Percentiles rank a stretch among this genome's conserved stretches.
These are phyloP conservation scores for Chaetomium sp. DNA, from an alignment of 2,329 filamentous ascomycete species.

Conservation along the genomic window DNA sequence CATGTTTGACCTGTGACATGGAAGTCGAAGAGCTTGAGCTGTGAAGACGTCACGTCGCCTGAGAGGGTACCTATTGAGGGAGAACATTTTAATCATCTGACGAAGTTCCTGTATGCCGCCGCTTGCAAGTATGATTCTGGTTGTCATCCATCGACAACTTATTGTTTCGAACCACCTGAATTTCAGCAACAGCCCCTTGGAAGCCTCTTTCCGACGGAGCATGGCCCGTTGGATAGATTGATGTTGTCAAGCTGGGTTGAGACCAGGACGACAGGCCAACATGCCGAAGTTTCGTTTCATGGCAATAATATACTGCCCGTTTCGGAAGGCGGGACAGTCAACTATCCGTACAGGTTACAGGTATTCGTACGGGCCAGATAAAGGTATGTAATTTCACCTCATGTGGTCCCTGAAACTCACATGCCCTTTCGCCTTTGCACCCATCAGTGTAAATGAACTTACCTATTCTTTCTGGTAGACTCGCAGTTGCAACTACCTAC, in stretches of 20 bases:
- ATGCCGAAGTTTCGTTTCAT: not conserved
- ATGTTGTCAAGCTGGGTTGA: not conserved
- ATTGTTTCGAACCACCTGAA: not conserved
- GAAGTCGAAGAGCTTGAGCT: conserved; percentile 77
- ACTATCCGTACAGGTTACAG: too few species aligned
- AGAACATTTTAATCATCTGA: not conserved
- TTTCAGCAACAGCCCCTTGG: not conserved
- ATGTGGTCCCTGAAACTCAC: too few species aligned
- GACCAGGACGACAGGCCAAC: not conserved
- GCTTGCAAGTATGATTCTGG: not conserved
- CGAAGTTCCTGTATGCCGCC: not conserved
- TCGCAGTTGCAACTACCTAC: not conserved
- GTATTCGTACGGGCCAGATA: too few species aligned
- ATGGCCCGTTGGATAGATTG: too few species aligned
- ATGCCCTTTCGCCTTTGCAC: not conserved
- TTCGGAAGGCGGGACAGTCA: not conserved
- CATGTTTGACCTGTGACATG: conserved; percentile 73
- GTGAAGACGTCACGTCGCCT: conserved; percentile 38
- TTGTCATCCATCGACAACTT: not conserved
- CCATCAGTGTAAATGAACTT: not conserved
- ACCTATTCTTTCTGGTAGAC: not conserved
- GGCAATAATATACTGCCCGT: not conserved
- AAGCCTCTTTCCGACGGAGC: not conserved
- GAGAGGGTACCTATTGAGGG: not conserved
- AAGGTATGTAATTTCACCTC: too few species aligned